A percentile compares a stretch with the other conserved stretches of the same genome.
phyloP scores from a whole-genome alignment of 495 filamentous ascomycete species.

The Aspergillus haitiensis region DNA sequence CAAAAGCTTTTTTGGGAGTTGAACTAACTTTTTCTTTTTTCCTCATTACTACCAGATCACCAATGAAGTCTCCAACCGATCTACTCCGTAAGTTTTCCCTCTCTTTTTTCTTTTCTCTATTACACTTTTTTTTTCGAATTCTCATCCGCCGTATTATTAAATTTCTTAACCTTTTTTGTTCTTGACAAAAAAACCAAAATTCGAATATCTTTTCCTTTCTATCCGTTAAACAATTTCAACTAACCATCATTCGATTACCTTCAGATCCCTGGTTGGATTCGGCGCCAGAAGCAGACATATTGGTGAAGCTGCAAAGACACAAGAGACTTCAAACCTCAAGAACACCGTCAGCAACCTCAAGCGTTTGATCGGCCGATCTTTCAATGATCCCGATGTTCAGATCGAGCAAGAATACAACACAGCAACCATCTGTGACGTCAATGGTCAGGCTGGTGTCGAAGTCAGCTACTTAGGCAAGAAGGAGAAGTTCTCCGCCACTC shows the following conservation, averaged over 20 bases:
- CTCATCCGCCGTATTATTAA: not conserved
- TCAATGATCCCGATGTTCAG: slow-evolving; percentile 87
- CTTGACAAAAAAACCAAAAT: no score
- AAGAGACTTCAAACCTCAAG: slow-evolving; percentile 99
- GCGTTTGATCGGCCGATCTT: slow-evolving; percentile 80
- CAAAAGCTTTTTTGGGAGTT: not conserved
- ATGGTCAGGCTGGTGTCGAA: slow-evolving; percentile 92
- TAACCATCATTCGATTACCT: slow-evolving; percentile 34
- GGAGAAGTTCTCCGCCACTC: slow-evolving; percentile 86
- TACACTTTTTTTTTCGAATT: not conserved
- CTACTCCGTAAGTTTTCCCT: slow-evolving; percentile 71
- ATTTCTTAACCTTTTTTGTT: not conserved
- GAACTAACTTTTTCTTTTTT: slow-evolving; percentile 27
- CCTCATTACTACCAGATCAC: slow-evolving; percentile 68
- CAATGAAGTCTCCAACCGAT: slow-evolving; percentile 98
- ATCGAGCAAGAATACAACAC: slow-evolving; percentile 90
- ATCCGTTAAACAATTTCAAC: slow-evolving; percentile 15
- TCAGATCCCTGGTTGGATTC: slow-evolving; percentile 90
- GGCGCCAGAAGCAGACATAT: slow-evolving; percentile 89
- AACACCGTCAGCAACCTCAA: slow-evolving; percentile 94
- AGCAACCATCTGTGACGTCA: slow-evolving; percentile 81
- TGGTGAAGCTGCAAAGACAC: slow-evolving; percentile 94
- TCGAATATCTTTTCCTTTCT: no score
- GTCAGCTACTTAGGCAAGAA: slow-evolving; percentile 93
- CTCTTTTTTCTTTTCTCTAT: not conserved